Base-by-base conservation (phyloP, 352 stramenopile genomes). In the Globisporangium echinulatum region DNA sequence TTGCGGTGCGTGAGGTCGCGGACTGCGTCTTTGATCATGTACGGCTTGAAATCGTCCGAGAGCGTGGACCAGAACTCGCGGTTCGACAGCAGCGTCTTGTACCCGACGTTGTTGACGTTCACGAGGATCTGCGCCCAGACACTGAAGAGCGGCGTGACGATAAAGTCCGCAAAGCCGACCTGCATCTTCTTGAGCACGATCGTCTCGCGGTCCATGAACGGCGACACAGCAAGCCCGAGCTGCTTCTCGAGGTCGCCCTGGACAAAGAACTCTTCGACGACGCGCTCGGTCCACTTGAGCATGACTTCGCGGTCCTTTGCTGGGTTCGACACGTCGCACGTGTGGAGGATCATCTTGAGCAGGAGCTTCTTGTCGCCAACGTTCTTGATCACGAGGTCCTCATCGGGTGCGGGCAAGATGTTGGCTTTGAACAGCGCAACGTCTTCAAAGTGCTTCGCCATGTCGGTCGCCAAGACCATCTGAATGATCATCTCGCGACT, bases 211-310 rank as follows among this genome's bases (percentile, higher is more conserved):
- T 98, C 91, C 87, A 97, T 97, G 64, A 98, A 97, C 2, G 94
- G 93, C 38, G 85, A 97, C 1, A 97, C 78, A 2, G 90, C 71
- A 4, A 98, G 67, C 7, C 74, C 71, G 3, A 97, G 67, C 54
- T 90, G 72, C 62, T 97, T 97, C 68, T 98, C 96, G 68, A 96
- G 87, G 58, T 99, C 96, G 42, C 96, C 96, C 66, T 99, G 96
- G 17, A 87, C 59, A 63, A 97, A 98, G 63, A 98, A 98, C 77
- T 99, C 96, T 42, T 97, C 85, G 11, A 97, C 79, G 9, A 98
- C 90, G 19, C 92, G 85, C 56, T 97, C 85, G 0, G 91, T 94
- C 96, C 96, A 99, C 59, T 87, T 82, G 56, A 96, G 77, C 74
- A 96, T 93, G 17, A 92, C 77, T 53, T 85, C 68, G 37, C 82